Percentiles rank a stretch among this genome's conserved stretches.
Conservation (phyloP, 1,139 yeast genomes). For the Candida sanyaensis region DNA sequence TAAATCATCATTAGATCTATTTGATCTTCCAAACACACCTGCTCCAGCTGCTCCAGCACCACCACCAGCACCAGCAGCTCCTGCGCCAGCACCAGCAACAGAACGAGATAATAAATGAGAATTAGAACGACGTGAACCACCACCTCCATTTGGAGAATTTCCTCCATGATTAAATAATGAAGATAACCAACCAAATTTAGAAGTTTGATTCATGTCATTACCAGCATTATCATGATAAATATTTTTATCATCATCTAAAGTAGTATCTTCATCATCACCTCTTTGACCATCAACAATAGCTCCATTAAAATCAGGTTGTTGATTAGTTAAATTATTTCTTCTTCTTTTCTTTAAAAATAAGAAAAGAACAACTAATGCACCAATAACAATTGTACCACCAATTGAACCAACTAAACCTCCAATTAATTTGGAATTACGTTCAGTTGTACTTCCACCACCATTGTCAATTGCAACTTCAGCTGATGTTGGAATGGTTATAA, state of each 20-base stretch:
- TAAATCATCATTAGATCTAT: slow-evolving; percentile 10
- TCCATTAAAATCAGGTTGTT: slow-evolving; percentile 47
- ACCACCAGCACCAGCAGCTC: slow-evolving; percentile 12
- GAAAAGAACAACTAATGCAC: slow-evolving; percentile 38
- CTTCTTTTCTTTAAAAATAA: slow-evolving; percentile 36
- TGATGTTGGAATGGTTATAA: slow-evolving; percentile 41
- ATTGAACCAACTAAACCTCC: slow-evolving; percentile 53
- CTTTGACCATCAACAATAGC: slow-evolving; percentile 2
- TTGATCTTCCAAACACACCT: slow-evolving; percentile 10
- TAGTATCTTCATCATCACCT: slow-evolving; percentile 12
- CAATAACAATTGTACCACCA: slow-evolving; percentile 47
- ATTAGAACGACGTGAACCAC: background rate
- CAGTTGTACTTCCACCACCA: slow-evolving; percentile 18
- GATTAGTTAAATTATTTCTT: slow-evolving; percentile 35
- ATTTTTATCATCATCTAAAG: slow-evolving; percentile 16
- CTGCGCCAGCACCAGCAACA: slow-evolving; percentile 17
- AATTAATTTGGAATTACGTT: slow-evolving; percentile 39
- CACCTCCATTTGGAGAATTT: background rate
- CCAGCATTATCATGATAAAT: slow-evolving; percentile 15
- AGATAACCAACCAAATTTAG: slow-evolving; percentile 13
- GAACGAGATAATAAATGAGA: slow-evolving; percentile 2
- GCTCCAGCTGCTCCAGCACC: slow-evolving; percentile 13
- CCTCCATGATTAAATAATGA: slow-evolving; percentile 9
- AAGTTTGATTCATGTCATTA: slow-evolving; percentile 9
- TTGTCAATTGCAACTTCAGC: slow-evolving; percentile 12